Evolutionary conservation across 768 basidiomycete species (phyloP), one percentile per base, ranked within the genome.

Genomic region (Termitomyces bulborhizus): DNA sequence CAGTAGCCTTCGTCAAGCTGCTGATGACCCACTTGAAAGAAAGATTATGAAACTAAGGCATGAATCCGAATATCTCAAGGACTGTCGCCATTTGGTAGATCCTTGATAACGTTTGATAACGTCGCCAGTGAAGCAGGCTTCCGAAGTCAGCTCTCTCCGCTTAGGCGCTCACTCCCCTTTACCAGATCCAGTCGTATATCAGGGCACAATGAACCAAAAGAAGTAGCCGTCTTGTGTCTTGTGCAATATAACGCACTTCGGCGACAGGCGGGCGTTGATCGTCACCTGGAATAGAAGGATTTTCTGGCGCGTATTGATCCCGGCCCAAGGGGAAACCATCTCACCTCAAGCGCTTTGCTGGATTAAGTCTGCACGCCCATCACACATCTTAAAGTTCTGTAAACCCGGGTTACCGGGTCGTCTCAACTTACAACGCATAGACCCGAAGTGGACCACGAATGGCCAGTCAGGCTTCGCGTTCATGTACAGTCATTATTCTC

Each of bases 21-120:
- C 21, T 34, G 50, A 32, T 21, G 21, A 21, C 21, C 21, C 21
- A 21, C 2, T 21, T 21, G 21, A 50, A 52, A 64, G 52, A 55
- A 57, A 41, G 48, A 67, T 51, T 18, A 64, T 46, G 54, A 57
- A 52, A 59, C 65, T 48, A 55, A 56, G 60, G 62, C 55, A 66
- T 61, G 54, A 57, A 62, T 57, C 60, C 55, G 55, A 60, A 58
- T 57, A 69, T 68, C 46, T 50, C 57, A 43, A 52, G 24, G 36
- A 21, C 24, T 24, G 32, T 36, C 13, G 13, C 34, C 34, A 36
- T 6, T 40, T 40, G 3, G n/a, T 41, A 41, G 18, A 41, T 41
- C 40, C 16, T 40, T 40, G 6, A 40, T 42, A 18, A 42, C 21
- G 31, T 34, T 34, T 34, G 34, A 34, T 34, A 34, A 34, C 34